These are phyloP conservation scores for Abrus precatorius DNA, from an alignment of 306 rosid species.

Conservation along the genomic window DNA sequence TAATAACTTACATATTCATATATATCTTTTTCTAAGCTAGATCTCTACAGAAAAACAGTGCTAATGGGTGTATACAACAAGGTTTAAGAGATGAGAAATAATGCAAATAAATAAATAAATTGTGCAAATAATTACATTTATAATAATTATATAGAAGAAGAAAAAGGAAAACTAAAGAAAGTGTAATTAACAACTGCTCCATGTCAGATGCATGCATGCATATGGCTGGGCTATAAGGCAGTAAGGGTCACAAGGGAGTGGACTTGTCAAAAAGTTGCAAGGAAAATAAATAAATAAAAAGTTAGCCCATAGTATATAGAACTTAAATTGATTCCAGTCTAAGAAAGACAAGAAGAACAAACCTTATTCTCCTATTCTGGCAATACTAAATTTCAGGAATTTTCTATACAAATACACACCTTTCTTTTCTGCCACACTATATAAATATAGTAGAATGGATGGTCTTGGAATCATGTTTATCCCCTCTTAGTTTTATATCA, in stretches of 20 bases:
- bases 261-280: conserved; percentile 42
- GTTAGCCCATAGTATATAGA: conserved; percentile 37
- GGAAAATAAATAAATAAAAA: conserved; percentile 36
- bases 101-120: not conserved
- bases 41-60: not conserved
- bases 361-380: conserved; percentile 70
- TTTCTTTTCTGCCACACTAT: conserved; percentile 54
- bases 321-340: conserved; percentile 59
- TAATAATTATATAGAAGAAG: not conserved
- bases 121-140: not conserved
- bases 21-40: not conserved
- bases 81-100: not conserved
- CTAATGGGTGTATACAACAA: not conserved
- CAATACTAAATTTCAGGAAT: conserved; percentile 62
- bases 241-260: conserved; percentile 27
- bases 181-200: not conserved
- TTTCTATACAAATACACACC: conserved; percentile 48
- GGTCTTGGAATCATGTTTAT: conserved; percentile 60
- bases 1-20: not conserved
- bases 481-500: conserved; percentile 54
- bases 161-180: not conserved
- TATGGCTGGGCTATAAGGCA: conserved; percentile 3
- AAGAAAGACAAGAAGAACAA: conserved; percentile 91
- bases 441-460: conserved; percentile 45
- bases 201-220: conserved; percentile 30